A percentile compares a stretch with the other conserved stretches of the same genome.
Conservation (phyloP, 306 rosid genomes). For the Chamaecrista fasciculata region DNA sequence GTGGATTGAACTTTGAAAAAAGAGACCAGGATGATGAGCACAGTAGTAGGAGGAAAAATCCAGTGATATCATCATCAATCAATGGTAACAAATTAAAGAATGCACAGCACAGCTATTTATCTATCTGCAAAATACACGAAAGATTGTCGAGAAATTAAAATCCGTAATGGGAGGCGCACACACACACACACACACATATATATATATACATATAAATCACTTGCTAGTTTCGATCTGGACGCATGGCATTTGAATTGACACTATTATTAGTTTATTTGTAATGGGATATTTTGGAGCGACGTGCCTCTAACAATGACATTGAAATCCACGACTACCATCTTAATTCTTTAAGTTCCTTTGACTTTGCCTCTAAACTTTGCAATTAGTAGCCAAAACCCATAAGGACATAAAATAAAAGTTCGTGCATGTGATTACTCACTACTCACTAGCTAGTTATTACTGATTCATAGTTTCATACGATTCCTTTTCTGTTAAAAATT, state of each 20-base stretch:
- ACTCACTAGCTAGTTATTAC: too few relatives aligned
- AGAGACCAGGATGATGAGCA: neutral
- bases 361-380: too few relatives aligned
- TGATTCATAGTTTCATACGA: too few relatives aligned
- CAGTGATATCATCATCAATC: neutral
- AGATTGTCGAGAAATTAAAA: neutral
- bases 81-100: neutral
- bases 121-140: neutral
- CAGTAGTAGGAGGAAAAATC: neutral
- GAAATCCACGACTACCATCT: neutral
- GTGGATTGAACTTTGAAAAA: neutral
- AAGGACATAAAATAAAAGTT: too few relatives aligned
- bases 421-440: too few relatives aligned
- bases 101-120: too few relatives aligned
- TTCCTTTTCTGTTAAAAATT: too few relatives aligned
- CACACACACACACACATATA: too few relatives aligned
- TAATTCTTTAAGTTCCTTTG: neutral
- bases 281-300: neutral
- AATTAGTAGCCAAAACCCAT: too few relatives aligned
- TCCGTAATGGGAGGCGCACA: conserved; percentile 14
- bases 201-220: too few relatives aligned
- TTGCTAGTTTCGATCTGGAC: neutral
- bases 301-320: neutral
- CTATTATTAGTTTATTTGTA: neutral
- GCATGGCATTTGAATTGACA: neutral